Percentiles rank a stretch among this genome's conserved stretches.
phyloP scores from a whole-genome alignment of 2,329 filamentous ascomycete species.

The Venturia asperata region DNA sequence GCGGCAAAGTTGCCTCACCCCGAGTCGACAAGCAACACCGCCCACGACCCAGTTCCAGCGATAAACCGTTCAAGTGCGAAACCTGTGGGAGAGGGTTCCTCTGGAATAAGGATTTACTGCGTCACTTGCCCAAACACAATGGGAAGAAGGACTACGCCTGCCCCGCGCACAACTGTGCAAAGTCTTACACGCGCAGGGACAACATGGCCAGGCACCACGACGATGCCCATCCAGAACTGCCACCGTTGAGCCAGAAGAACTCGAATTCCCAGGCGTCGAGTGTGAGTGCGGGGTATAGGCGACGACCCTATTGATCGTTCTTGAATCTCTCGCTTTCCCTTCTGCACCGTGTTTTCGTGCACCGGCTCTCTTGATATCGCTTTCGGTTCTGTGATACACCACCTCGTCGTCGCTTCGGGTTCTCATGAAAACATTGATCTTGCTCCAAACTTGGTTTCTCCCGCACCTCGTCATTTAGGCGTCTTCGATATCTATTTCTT shows the following conservation, averaged over 20 bases:
- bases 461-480: no score
- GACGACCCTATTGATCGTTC: not conserved
- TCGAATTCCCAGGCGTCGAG: not conserved
- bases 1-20: not conserved
- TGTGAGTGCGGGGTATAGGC: not conserved
- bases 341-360: no score
- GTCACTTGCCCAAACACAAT: not conserved
- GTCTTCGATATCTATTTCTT: no score
- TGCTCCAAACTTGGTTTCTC: no score
- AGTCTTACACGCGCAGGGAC: slow-evolving; percentile 9
- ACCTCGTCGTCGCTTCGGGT: no score
- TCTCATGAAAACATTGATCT: no score
- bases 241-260: not conserved
- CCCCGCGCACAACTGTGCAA: not conserved
- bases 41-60: not conserved
- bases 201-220: slow-evolving; percentile 13
- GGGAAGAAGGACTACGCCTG: not conserved
- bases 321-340: no score
- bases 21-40: not conserved
- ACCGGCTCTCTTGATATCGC: no score
- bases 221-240: not conserved
- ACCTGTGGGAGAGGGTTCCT: not conserved
- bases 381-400: no score
- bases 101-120: not conserved
- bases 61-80: slow-evolving; percentile 2